Evolutionary conservation across 2,329 filamentous ascomycete species (phyloP).

Genomic region (Fusarium humuli): DNA sequence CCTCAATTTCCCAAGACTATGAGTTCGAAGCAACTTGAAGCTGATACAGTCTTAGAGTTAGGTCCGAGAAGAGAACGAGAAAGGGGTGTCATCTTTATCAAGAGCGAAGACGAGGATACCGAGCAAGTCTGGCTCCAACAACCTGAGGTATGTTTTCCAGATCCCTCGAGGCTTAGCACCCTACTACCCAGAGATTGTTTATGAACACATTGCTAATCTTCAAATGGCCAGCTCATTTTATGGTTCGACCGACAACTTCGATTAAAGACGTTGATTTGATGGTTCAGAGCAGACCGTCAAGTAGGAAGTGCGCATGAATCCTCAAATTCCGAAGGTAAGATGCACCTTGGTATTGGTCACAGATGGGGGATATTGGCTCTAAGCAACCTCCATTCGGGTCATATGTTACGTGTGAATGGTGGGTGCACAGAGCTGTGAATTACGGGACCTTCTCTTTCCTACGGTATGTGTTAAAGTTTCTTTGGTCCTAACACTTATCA

Average conservation of each 20-base stretch:
- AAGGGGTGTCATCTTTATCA: not conserved
- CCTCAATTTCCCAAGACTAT: not conserved
- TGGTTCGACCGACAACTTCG: slow-evolving; percentile 11
- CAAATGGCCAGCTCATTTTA: slow-evolving; percentile 12
- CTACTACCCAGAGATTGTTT: not conserved
- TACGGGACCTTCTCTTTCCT: not conserved
- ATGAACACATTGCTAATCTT: not conserved
- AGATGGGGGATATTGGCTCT: not conserved
- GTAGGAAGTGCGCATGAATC: slow-evolving; percentile 47
- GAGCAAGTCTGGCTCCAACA: not conserved
- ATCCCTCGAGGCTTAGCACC: not conserved
- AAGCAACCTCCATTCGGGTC: not conserved
- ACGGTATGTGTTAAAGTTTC: slow-evolving; percentile 28
- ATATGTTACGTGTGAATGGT: slow-evolving; percentile 3
- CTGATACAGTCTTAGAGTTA: slow-evolving; percentile 17
- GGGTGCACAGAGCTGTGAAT: not conserved
- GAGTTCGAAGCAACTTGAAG: not conserved
- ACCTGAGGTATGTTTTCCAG: slow-evolving; percentile 2
- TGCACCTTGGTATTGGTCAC: not conserved
- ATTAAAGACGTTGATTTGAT: slow-evolving; percentile 18
- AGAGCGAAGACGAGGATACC: not conserved
- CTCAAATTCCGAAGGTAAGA: slow-evolving; percentile 50
- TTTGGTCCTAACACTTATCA: not conserved
- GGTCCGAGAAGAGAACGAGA: not conserved
- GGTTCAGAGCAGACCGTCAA: slow-evolving; percentile 26